Percentiles rank a stretch among this genome's conserved stretches.
These are phyloP conservation scores for Acidiella bohemica DNA, from an alignment of 495 filamentous ascomycete species.

Conservation along the genomic window DNA sequence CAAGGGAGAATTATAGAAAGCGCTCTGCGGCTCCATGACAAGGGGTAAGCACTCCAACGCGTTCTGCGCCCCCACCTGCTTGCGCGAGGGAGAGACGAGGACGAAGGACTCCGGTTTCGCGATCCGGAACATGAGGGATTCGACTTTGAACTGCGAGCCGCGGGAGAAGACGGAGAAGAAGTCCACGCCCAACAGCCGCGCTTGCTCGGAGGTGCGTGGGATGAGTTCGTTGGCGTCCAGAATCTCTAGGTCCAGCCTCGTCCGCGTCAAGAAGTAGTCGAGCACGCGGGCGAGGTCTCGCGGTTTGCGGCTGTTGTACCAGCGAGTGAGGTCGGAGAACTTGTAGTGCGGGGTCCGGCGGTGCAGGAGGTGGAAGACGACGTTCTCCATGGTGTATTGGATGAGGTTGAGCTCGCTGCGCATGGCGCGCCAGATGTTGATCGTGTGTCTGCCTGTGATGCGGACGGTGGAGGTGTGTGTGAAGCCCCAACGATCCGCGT, in stretches of 20 bases:
- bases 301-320: conserved; percentile 57
- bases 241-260: conserved; percentile 77
- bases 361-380: conserved; percentile 83
- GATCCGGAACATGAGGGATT: conserved; percentile 96
- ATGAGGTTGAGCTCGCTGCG: conserved; percentile 74
- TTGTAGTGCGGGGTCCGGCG: conserved; percentile 84
- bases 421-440: conserved; percentile 98
- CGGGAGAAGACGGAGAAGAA: conserved; percentile 90
- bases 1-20: conserved; percentile 80
- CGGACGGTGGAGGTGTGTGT: conserved; percentile 76
- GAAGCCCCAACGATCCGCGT: conserved; percentile 82
- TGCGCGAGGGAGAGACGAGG: conserved; percentile 73
- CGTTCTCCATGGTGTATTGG: conserved; percentile 94
- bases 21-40: conserved; percentile 95
- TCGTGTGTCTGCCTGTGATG: conserved; percentile 83
- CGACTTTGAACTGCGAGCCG: conserved; percentile 95
- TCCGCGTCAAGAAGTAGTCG: conserved; percentile 62
- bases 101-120: conserved; percentile 94
- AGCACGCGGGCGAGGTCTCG: conserved; percentile 61
- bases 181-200: conserved; percentile 81
- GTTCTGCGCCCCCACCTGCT: conserved; percentile 88
- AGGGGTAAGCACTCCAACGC: conserved; percentile 88
- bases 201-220: conserved; percentile 84
- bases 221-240: conserved; percentile 83
- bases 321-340: conserved; percentile 61